A percentile compares a stretch with the other conserved stretches of the same genome.
These are phyloP conservation scores for Schrenkiella parvula DNA, from an alignment of 345 rosid species.

Conservation along the genomic window DNA sequence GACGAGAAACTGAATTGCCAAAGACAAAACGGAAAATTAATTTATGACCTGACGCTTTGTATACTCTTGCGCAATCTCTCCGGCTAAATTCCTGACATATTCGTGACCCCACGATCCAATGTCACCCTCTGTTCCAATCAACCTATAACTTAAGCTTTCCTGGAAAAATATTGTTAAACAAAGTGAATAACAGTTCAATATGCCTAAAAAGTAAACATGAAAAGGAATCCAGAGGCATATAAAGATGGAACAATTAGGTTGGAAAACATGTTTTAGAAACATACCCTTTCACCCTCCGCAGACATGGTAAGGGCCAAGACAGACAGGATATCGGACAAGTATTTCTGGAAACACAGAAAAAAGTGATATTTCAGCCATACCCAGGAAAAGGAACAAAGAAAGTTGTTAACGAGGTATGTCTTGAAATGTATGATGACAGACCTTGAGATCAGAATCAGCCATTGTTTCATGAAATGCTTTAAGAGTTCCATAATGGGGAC, in stretches of 20 bases:
- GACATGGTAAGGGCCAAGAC: slow-evolving; percentile 96
- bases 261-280: not conserved
- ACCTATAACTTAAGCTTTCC: slow-evolving; percentile 86
- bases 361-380: slow-evolving; percentile 2
- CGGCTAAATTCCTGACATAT: slow-evolving; percentile 93
- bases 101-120: slow-evolving; percentile 98
- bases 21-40: not conserved
- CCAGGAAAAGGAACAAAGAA: not conserved
- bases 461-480: slow-evolving; percentile 61
- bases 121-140: slow-evolving; percentile 85
- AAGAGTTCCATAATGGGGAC: slow-evolving; percentile 87
- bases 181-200: not conserved
- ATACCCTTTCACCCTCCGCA: slow-evolving; percentile 95
- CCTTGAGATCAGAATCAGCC: slow-evolving; percentile 73
- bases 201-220: not conserved
- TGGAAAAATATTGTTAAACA: slow-evolving; percentile 23
- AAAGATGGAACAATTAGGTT: not conserved
- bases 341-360: slow-evolving; percentile 56
- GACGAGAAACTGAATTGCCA: not conserved
- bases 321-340: slow-evolving; percentile 81
- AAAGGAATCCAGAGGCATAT: not conserved
- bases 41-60: slow-evolving; percentile 65
- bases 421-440: slow-evolving; percentile 11
- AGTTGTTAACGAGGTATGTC: not conserved
- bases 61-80: slow-evolving; percentile 83